Conservation (phyloP, 768 basidiomycete species). For the Psilocybe tampanensis region DNA sequence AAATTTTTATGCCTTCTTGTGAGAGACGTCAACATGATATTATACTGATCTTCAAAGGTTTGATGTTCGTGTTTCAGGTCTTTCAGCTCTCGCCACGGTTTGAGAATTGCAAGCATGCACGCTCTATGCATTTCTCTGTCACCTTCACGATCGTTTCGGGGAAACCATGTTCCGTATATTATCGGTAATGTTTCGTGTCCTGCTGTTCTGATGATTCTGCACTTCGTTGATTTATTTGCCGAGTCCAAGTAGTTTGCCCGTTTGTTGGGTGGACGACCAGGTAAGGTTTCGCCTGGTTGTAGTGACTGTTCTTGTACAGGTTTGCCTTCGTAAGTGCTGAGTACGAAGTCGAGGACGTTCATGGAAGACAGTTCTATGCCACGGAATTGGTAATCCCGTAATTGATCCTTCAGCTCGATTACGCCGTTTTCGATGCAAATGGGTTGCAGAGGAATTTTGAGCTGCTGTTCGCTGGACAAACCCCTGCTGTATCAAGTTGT, state of each 20-base stretch:
- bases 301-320: background rate
- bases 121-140: slow-evolving; percentile 28
- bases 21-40: background rate
- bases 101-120: slow-evolving; percentile 31
- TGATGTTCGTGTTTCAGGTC: slow-evolving; percentile 21
- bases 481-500: too few relatives aligned
- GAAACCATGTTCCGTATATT: slow-evolving; percentile 35
- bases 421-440: background rate
- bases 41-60: slow-evolving; percentile 25
- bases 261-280: slow-evolving; percentile 20
- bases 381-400: slow-evolving; percentile 19
- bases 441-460: background rate
- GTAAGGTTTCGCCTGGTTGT: background rate
- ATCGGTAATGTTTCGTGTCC: slow-evolving; percentile 35
- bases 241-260: background rate
- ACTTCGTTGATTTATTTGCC: background rate
- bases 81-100: slow-evolving; percentile 32
- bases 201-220: slow-evolving; percentile 18
- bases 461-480: background rate
- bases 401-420: slow-evolving; percentile 17
- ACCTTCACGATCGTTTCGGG: slow-evolving; percentile 15
- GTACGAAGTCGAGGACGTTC: background rate
- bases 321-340: slow-evolving; percentile 21
- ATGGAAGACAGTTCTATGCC: slow-evolving; percentile 13
- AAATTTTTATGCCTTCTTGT: slow-evolving; percentile 12